Base-by-base conservation (phyloP, 139 green algal species). In the Eudorina sp. region DNA sequence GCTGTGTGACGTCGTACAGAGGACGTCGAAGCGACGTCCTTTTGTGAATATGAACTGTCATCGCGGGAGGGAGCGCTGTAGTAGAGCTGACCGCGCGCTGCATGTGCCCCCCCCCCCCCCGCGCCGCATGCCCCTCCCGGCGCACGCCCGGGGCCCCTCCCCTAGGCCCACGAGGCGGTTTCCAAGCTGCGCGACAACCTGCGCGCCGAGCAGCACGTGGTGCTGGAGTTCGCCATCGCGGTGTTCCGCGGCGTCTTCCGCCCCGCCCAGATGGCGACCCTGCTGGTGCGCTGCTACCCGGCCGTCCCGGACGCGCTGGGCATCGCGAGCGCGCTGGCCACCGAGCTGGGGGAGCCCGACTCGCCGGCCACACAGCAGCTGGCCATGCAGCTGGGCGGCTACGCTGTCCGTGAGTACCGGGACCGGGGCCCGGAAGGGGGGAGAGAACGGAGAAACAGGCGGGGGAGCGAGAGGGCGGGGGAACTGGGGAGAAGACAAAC, bases 141-240 rank as follows among this genome's bases (percentile, higher is more conserved):
- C n/a, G n/a, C n/a, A n/a, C n/a, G n/a, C n/a, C n/a, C n/a, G n/a
- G 16, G 13, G n/a, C n/a, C 31, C 11, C 31, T 1, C 62, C 27
- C 25, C 29, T 74, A 93, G 90, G 92, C 92, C 3, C 92, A 95
- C 68, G 92, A 95, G 79, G 92, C 92, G 4, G 92, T 95, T 45
- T 92, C 92, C 51, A 95, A 95, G 92, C 92, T 95, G 66, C 88
- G 90, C 16, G 92, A 95, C 89, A 95, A 95, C 90, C 89, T 95
- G 80, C 82, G 89, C 36, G 76, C 84, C 6, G 92, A 95, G 89
- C 92, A 95, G 90, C 92, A 92, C 89, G 89, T 94, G n/a, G 92
- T 92, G 48, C 91, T 95, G 43, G 92, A 95, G 90, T 95, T 95
- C 64, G 90, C 90, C 16, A 87, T 92, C 8, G 90, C 92, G 51